Conservation (phyloP, 345 rosid species). For the Corymbia maculata region DNA sequence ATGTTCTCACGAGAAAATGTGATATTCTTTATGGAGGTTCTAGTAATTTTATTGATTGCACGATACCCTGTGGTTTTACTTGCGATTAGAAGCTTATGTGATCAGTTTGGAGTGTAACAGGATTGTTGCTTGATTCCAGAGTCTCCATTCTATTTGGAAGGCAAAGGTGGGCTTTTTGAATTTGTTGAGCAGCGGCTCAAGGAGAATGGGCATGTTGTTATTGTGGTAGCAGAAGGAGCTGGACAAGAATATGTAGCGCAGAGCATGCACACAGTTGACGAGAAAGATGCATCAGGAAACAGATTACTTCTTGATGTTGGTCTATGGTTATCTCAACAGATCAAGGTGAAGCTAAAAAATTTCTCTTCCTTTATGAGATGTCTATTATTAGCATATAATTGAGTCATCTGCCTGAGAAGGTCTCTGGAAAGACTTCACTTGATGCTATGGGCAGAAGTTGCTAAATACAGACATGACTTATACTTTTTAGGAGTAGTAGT, state of each 20-base stretch:
- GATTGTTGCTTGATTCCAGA: constrained; percentile 99
- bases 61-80: background rate
- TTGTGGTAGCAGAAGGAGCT: constrained; percentile 94
- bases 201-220: constrained; percentile 76
- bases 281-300: constrained; percentile 90
- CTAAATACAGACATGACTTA: background rate
- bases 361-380: background rate
- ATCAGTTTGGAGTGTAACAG: constrained; percentile 31
- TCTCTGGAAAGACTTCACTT: background rate
- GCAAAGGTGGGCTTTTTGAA: constrained; percentile 80
- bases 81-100: background rate
- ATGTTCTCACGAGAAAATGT: background rate
- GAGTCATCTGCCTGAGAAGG: background rate
- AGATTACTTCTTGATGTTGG: constrained; percentile 88
- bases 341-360: constrained; percentile 44
- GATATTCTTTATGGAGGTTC: background rate
- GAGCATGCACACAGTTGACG: constrained; percentile 31
- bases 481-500: background rate
- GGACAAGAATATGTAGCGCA: constrained; percentile 79
- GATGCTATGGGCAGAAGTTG: background rate
- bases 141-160: constrained; percentile 90
- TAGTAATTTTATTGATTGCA: background rate
- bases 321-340: constrained; percentile 74
- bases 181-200: constrained; percentile 64
- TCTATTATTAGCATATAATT: background rate